A percentile compares a stretch with the other conserved stretches of the same genome.
These are phyloP conservation scores for Biscogniauxia marginata DNA, from an alignment of 2,329 filamentous ascomycete species.

Conservation along the genomic window DNA sequence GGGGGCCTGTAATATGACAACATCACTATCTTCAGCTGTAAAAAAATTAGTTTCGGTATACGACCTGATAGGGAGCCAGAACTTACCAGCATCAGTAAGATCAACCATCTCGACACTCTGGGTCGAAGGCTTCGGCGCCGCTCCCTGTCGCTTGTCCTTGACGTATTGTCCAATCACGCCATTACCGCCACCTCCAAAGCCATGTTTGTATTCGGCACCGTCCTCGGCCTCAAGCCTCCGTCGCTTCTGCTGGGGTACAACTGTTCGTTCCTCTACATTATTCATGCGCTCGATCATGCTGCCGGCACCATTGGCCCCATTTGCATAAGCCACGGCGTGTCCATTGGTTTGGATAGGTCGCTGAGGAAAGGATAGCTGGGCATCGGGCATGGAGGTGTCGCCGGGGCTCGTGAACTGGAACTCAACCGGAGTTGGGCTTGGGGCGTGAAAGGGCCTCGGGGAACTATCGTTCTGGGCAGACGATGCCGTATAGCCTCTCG, in stretches of 20 bases:
- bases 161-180: slow-evolving; percentile 66
- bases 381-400: slow-evolving; percentile 22
- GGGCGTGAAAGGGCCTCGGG: slow-evolving; percentile 23
- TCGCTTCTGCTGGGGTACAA: slow-evolving; percentile 62
- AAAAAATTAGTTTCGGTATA: slow-evolving; percentile 22
- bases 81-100: slow-evolving; percentile 50
- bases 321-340: slow-evolving; percentile 10
- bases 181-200: slow-evolving; percentile 47
- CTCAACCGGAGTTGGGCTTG: slow-evolving; percentile 41
- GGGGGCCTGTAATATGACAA: slow-evolving; percentile 57
- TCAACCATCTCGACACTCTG: slow-evolving; percentile 51
- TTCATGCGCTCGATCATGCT: slow-evolving; percentile 74
- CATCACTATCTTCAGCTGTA: slow-evolving; percentile 53
- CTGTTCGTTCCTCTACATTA: slow-evolving; percentile 65
- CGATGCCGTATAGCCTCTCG: slow-evolving; percentile 33
- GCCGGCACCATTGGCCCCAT: slow-evolving; percentile 44
- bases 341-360: slow-evolving; percentile 10
- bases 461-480: slow-evolving; percentile 12
- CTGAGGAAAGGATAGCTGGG: slow-evolving; percentile 3
- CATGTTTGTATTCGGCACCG: slow-evolving; percentile 39
- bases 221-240: slow-evolving; percentile 54
- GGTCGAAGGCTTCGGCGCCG: slow-evolving; percentile 25
- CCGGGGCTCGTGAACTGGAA: slow-evolving; percentile 36
- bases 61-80: slow-evolving; percentile 35
- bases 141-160: slow-evolving; percentile 55